phyloP scores from a whole-genome alignment of 2,329 filamentous ascomycete species.

The Phaeosphaeriaceae sp. region DNA sequence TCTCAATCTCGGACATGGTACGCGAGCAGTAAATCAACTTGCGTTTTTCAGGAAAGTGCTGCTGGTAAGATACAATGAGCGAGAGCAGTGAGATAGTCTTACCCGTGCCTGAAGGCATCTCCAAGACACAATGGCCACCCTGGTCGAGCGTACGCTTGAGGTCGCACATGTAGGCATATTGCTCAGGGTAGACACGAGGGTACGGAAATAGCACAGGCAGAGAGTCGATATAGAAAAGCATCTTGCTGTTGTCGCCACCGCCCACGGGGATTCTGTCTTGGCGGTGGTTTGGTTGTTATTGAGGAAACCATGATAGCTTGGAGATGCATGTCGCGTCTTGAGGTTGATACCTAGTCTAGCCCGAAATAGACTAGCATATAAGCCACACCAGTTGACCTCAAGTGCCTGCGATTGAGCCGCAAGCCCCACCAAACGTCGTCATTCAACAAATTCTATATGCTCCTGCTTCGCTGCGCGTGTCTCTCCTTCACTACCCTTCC shows the following conservation, averaged over 20 bases:
- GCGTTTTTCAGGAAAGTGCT: slow-evolving; percentile 87
- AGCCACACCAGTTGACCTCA: no score
- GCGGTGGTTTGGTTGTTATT: slow-evolving; percentile 21
- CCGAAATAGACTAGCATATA: not conserved
- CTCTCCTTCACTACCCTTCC: not conserved
- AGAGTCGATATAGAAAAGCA: slow-evolving; percentile 82
- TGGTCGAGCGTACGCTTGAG: slow-evolving; percentile 90
- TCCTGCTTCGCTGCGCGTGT: not conserved
- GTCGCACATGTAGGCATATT: slow-evolving; percentile 76
- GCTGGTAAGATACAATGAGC: slow-evolving; percentile 95
- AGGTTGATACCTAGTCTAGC: slow-evolving; percentile 5
- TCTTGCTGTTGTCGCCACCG: slow-evolving; percentile 50
- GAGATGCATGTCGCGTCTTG: slow-evolving; percentile 9
- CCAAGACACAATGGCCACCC: slow-evolving; percentile 92
- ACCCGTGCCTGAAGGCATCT: slow-evolving; percentile 98
- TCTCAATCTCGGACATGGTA: slow-evolving; percentile 99
- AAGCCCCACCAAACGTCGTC: slow-evolving; percentile 5
- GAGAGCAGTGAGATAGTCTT: slow-evolving; percentile 96
- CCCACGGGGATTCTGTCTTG: slow-evolving; percentile 28
- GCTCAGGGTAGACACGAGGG: slow-evolving; percentile 71
- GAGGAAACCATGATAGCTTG: slow-evolving; percentile 16
- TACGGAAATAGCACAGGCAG: slow-evolving; percentile 77
- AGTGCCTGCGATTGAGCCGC: slow-evolving; percentile 23
- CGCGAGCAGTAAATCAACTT: slow-evolving; percentile 99
- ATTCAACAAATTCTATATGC: not conserved